Base-by-base conservation (phyloP, 1,139 yeast species). In the Yamadazyma taylorii region DNA sequence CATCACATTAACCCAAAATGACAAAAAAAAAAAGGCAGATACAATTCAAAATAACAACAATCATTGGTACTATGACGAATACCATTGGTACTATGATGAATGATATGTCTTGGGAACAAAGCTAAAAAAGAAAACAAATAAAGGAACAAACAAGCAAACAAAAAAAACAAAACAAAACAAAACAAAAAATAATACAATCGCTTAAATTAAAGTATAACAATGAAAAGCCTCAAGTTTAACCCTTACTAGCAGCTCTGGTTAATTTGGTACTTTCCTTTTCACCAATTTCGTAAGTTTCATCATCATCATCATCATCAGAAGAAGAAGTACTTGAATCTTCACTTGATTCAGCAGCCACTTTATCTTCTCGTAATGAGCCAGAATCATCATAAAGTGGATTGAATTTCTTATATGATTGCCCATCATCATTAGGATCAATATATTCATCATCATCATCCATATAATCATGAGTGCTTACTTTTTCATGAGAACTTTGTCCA, bases 351-450 rank as follows among this genome's bases (percentile, higher is more conserved):
- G 60, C 63, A 13, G 58, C 60, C 12, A 49, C 54, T 16, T 40
- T 46, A 36, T 40, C 48, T 21, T 42, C 52, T 19, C 62, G 52
- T 37, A 69, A 60, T 14, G 62, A 56, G 7, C 75, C 75, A 8
- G 59, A 47, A 9, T 68, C 53, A 46, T 69, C 75, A 46, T 83
- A 83, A 38, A 82, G 59, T 3, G 87, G 82, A 51, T 80, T 78
- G 17, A 75, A 69, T 52, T 79, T 81, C 36, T 78, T 78, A 56
- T 85, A 85, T 4, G 85, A 80, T 54, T 78, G 79, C 0, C 92
- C 92, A 51, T 85, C 94, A 56, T 85, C 92, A 53, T 84, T 81
- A 2, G 92, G 92, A 56, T 84, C 92, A 49, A 79, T 79, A 50
- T 84, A 84, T 41, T 81, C 87, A 39, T 79, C 85, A 39, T 79